A percentile compares a stretch with the other conserved stretches of the same genome.
These are phyloP conservation scores for Xylaria longipes DNA, from an alignment of 495 filamentous ascomycete genomes.

Conservation along the genomic window DNA sequence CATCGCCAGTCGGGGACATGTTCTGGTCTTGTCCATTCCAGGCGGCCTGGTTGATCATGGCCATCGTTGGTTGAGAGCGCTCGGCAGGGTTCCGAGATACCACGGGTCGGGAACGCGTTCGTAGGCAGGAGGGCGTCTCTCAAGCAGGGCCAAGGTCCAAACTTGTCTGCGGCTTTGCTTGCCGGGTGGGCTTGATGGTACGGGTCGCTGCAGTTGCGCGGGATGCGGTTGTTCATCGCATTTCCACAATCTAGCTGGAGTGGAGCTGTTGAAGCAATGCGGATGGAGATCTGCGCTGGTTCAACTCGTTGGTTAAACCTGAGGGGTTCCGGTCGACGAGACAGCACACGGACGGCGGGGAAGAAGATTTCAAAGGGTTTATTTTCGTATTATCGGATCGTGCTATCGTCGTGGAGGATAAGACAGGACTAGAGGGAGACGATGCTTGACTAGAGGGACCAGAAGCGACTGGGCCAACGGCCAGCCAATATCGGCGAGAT, in stretches of 20 bases:
- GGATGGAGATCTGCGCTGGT: background rate
- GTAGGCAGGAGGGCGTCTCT: background rate
- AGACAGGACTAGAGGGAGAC: slow-evolving; percentile 12
- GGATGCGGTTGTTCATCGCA: slow-evolving; percentile 17
- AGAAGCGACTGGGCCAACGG: slow-evolving; percentile 20
- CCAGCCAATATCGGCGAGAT: slow-evolving; percentile 22
- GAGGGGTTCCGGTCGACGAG: background rate
- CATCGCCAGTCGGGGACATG: slow-evolving; percentile 51
- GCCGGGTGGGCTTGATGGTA: background rate
- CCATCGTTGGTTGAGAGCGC: slow-evolving; percentile 29
- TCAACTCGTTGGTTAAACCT: background rate
- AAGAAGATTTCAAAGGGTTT: background rate
- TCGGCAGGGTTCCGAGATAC: slow-evolving; percentile 2
- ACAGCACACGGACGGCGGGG: background rate
- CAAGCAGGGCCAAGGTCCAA: too few species aligned
- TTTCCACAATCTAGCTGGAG: background rate
- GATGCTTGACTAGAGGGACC: slow-evolving; percentile 8
- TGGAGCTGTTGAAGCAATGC: slow-evolving; percentile 14
- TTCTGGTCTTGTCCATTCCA: slow-evolving; percentile 59
- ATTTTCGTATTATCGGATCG: slow-evolving; percentile 8
- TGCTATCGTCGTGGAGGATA: slow-evolving; percentile 10
- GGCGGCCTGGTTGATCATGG: slow-evolving; percentile 53
- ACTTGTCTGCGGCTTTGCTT: background rate
- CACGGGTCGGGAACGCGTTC: slow-evolving; percentile 10
- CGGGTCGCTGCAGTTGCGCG: slow-evolving; percentile 11